A percentile compares a stretch with the other conserved stretches of the same genome.
These are phyloP conservation scores for Bacidia gigantensis DNA, from an alignment of 495 filamentous ascomycete genomes.

Conservation along the genomic window DNA sequence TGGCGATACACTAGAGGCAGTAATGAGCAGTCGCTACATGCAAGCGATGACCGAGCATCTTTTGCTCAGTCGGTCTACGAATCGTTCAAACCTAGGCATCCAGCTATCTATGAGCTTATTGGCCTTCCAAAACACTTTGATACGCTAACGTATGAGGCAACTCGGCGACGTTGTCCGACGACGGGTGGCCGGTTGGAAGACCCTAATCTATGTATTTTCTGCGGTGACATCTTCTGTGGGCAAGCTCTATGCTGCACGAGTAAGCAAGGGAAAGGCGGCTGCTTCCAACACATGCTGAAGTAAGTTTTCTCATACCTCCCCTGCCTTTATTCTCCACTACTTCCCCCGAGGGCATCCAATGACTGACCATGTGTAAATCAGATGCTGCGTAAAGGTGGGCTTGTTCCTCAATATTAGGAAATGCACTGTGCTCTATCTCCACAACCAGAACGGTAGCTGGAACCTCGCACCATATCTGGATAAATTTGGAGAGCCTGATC, in stretches of 20 bases:
- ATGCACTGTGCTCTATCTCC: constrained; percentile 75
- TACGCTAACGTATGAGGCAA: constrained; percentile 81
- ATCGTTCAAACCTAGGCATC: constrained; percentile 51
- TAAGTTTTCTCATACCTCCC: constrained; percentile 29
- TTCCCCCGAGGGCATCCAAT: no score
- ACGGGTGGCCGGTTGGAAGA: constrained; percentile 83
- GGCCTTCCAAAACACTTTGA: constrained; percentile 87
- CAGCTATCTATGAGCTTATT: constrained; percentile 83
- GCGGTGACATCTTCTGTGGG: constrained; percentile 87
- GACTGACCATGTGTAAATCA: constrained; percentile 22
- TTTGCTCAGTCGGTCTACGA: constrained; percentile 15
- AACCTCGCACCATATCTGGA: constrained; percentile 85
- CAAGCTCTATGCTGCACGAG: constrained; percentile 85
- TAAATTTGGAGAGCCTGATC: constrained; percentile 85
- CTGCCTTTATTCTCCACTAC: not conserved
- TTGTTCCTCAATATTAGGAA: constrained; percentile 94
- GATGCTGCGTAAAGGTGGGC: constrained; percentile 78
- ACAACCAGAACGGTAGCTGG: constrained; percentile 70
- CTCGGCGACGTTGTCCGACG: constrained; percentile 70
- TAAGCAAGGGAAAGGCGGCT: constrained; percentile 63
- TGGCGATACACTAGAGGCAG: constrained; percentile 21
- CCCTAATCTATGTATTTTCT: constrained; percentile 85
- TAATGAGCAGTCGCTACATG: not conserved
- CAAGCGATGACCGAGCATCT: not conserved
- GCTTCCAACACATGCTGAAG: constrained; percentile 78